A percentile compares a stretch with the other conserved stretches of the same genome.
phyloP scores from a whole-genome alignment of 2,329 filamentous ascomycete species.

The Nakataea oryzae region DNA sequence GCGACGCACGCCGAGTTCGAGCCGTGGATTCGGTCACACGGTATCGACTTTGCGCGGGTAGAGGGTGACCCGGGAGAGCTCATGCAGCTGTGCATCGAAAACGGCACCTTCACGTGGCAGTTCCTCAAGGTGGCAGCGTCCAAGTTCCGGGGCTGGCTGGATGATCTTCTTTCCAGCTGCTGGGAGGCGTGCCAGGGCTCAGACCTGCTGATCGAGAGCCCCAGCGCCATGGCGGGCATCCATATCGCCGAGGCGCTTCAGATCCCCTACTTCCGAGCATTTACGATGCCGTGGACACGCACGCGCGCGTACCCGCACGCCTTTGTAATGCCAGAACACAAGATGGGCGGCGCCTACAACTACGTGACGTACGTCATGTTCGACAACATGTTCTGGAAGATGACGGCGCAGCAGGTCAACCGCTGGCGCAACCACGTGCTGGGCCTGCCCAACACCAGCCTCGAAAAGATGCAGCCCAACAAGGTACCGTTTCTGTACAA shows the following conservation, averaged over 20 bases:
- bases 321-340: constrained; percentile 84
- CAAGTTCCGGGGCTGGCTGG: constrained; percentile 91
- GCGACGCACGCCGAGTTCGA: constrained; percentile 89
- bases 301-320: constrained; percentile 94
- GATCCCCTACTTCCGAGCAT: constrained; percentile 94
- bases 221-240: constrained; percentile 93
- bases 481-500: constrained; percentile 99
- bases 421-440: constrained; percentile 79
- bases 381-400: constrained; percentile 93
- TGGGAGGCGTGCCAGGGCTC: constrained; percentile 78
- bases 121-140: constrained; percentile 81
- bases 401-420: constrained; percentile 85
- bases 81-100: constrained; percentile 92
- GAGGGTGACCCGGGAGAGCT: constrained; percentile 88
- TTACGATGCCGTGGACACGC: constrained; percentile 98
- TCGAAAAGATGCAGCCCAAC: constrained; percentile 90
- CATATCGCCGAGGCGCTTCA: constrained; percentile 89
- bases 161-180: constrained; percentile 72
- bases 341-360: constrained; percentile 93
- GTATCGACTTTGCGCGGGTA: constrained; percentile 83
- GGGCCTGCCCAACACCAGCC: constrained; percentile 65
- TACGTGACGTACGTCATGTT: constrained; percentile 94
- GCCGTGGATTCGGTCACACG: constrained; percentile 81
- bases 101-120: constrained; percentile 90
- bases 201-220: constrained; percentile 88